Evolutionary conservation across 768 basidiomycete species (phyloP).

Genomic region (Phanerochaete sordida): DNA sequence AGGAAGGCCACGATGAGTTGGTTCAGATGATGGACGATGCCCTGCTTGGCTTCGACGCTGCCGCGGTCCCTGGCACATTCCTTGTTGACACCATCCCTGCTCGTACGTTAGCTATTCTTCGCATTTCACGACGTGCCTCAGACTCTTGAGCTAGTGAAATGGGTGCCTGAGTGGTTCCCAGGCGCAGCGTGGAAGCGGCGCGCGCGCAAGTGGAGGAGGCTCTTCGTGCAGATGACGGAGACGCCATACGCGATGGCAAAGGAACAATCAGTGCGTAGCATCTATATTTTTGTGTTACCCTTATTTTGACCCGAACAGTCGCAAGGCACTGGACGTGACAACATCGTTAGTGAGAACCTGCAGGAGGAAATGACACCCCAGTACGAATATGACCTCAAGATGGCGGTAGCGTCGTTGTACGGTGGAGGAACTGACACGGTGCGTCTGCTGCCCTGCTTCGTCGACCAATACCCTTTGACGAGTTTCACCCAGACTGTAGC

Average conservation of each 20-base stretch:
- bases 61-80: slow-evolving; percentile 30
- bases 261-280: no score
- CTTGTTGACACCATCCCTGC: slow-evolving; percentile 29
- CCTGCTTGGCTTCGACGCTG: slow-evolving; percentile 18
- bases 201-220: no score
- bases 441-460: slow-evolving; percentile 12
- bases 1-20: slow-evolving; percentile 20
- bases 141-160: slow-evolving; percentile 18
- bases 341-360: slow-evolving; percentile 49
- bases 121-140: neutral
- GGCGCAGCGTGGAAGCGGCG: no score
- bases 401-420: slow-evolving; percentile 40
- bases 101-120: neutral
- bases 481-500: slow-evolving; percentile 9
- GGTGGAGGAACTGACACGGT: slow-evolving; percentile 37
- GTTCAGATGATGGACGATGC: slow-evolving; percentile 24
- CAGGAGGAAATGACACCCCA: slow-evolving; percentile 35
- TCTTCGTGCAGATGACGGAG: no score
- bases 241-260: no score
- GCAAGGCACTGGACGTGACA: no score
- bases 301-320: slow-evolving; percentile 39
- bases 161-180: slow-evolving; percentile 37
- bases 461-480: no score
- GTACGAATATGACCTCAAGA: slow-evolving; percentile 62
- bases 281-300: slow-evolving; percentile 31